phyloP scores from a whole-genome alignment of 192 early-diverging fungal genomes.

The Radiomyces spectabilis region DNA sequence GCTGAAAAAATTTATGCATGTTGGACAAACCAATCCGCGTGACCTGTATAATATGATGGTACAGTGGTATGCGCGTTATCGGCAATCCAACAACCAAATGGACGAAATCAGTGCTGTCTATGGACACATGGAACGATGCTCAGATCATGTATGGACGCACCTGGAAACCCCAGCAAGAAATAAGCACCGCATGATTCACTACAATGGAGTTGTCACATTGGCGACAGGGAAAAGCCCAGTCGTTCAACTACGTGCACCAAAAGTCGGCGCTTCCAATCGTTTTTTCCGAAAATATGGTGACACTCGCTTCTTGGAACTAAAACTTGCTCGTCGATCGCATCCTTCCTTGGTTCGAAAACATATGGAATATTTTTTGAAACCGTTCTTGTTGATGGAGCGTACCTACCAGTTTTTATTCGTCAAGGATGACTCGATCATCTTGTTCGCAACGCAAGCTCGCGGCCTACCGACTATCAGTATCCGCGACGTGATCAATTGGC shows the following conservation, averaged over 20 bases:
- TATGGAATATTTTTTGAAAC: background rate
- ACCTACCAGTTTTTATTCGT: constrained; percentile 24
- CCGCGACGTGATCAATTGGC: constrained; percentile 21
- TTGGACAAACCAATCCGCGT: too few relatives aligned
- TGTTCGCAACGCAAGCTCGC: constrained; percentile 25
- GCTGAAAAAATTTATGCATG: too few relatives aligned
- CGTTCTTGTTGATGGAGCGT: constrained; percentile 14
- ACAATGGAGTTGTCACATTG: too few relatives aligned
- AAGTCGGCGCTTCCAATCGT: constrained; percentile 13
- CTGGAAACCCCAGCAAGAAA: too few relatives aligned
- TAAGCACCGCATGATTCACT: too few relatives aligned
- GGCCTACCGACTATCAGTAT: background rate
- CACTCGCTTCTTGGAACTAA: constrained; percentile 19
- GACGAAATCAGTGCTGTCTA: too few relatives aligned
- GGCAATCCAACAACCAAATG: too few relatives aligned
- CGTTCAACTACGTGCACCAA: constrained; percentile 8
- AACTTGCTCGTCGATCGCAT: background rate
- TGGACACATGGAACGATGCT: too few relatives aligned
- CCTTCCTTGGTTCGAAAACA: background rate
- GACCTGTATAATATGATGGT: too few relatives aligned
- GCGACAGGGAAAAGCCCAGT: background rate
- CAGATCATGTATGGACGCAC: too few relatives aligned
- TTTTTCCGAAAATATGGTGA: constrained; percentile 22
- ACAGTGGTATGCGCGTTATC: too few relatives aligned
- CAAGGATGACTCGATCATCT: constrained; percentile 13